phyloP scores from a whole-genome alignment of 2,329 filamentous ascomycete genomes.

The Parafenestella ontariensis region DNA sequence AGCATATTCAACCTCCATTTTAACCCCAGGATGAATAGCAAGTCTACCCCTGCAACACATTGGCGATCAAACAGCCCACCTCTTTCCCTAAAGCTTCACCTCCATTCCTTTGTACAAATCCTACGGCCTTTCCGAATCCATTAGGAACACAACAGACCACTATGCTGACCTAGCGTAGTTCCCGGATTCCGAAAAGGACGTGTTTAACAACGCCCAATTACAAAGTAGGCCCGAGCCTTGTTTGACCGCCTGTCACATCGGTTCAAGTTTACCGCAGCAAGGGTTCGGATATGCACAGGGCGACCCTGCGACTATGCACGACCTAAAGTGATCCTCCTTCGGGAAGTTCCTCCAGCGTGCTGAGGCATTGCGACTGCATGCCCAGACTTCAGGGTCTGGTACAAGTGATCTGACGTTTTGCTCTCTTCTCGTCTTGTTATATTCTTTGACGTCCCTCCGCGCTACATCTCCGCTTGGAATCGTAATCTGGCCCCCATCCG shows the following conservation, averaged over 20 bases:
- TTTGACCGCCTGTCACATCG: slow-evolving; percentile 9
- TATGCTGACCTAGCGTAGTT: slow-evolving; percentile 3
- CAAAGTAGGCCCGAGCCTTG: slow-evolving; percentile 8
- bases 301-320: slow-evolving; percentile 15
- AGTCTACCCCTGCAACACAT: background rate
- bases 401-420: slow-evolving; percentile 7
- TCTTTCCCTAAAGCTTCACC: background rate
- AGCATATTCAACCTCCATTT: background rate
- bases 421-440: slow-evolving; percentile 6
- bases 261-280: slow-evolving; percentile 1
- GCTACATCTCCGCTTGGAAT: slow-evolving; percentile 4
- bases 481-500: background rate
- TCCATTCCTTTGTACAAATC: background rate
- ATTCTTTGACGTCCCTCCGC: slow-evolving; percentile 5
- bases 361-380: slow-evolving; percentile 11
- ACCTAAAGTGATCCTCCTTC: slow-evolving; percentile 25
- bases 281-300: slow-evolving; percentile 16
- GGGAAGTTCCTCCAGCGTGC: slow-evolving; percentile 17
- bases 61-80: background rate
- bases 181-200: slow-evolving; percentile 12
- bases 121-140: background rate
- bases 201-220: slow-evolving; percentile 7
- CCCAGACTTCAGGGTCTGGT: slow-evolving; percentile 10
- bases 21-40: background rate
- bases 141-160: slow-evolving; percentile 2